Evolutionary conservation across 2,329 filamentous ascomycete genomes (phyloP).

Genomic region (Rutstroemia sp.): DNA sequence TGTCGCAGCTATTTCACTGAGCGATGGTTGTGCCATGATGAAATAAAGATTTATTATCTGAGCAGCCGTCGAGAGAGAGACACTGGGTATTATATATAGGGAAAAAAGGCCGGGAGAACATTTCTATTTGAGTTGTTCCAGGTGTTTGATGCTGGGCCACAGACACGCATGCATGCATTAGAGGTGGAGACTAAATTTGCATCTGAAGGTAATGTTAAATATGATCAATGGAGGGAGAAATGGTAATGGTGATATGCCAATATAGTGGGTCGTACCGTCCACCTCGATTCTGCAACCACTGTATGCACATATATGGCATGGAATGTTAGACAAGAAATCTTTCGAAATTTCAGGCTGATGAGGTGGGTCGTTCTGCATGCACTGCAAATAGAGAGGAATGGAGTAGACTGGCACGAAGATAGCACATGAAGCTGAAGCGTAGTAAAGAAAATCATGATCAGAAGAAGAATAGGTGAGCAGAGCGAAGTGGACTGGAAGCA

Average conservation of each 20-base stretch:
- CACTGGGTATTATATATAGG: background rate
- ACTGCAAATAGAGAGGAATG: slow-evolving; percentile 31
- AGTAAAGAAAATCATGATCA: slow-evolving; percentile 13
- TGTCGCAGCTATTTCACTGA: background rate
- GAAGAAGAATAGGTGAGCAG: slow-evolving; percentile 1
- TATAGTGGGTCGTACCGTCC: no score
- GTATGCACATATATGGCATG: no score
- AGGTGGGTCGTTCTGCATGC: slow-evolving; percentile 38
- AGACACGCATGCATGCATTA: background rate
- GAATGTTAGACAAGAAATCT: no score
- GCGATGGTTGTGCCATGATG: background rate
- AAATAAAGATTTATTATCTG: background rate
- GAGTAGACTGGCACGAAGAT: slow-evolving; percentile 35
- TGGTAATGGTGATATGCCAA: no score
- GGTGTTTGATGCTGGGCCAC: background rate
- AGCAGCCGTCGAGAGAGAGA: no score
- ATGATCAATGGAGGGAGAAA: no score
- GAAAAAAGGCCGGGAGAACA: background rate
- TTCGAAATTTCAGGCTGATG: no score
- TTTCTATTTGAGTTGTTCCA: background rate
- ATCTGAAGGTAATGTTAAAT: no score
- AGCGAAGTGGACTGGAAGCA: slow-evolving; percentile 17
- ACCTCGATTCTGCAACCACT: no score
- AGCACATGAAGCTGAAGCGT: slow-evolving; percentile 30
- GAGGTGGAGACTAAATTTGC: background rate